Conservation (phyloP, 2,329 filamentous ascomycete genomes). For the Hypoxylon sp. region DNA sequence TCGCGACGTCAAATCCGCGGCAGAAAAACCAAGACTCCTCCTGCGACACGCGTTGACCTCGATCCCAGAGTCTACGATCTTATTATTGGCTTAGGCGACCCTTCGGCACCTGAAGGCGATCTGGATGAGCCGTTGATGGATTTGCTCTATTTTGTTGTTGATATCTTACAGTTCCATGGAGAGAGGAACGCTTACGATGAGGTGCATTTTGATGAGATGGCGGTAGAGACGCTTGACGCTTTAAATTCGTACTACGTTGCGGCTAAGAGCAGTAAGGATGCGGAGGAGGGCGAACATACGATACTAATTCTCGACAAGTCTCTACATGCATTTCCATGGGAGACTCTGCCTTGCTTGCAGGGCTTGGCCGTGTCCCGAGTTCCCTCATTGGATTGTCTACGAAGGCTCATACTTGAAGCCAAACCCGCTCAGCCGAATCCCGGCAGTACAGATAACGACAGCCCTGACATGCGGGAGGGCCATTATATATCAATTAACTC, state of each 20-base stretch:
- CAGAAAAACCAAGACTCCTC: slow-evolving; percentile 65
- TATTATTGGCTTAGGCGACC: slow-evolving; percentile 87
- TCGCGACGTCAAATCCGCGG: slow-evolving; percentile 77
- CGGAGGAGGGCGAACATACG: slow-evolving; percentile 73
- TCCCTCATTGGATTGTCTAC: slow-evolving; percentile 86
- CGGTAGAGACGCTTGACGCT: slow-evolving; percentile 88
- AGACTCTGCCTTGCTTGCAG: slow-evolving; percentile 89
- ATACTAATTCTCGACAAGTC: slow-evolving; percentile 93
- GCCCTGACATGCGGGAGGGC: slow-evolving; percentile 58
- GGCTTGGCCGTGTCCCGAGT: slow-evolving; percentile 86
- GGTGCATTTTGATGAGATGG: slow-evolving; percentile 94
- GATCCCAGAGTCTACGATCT: slow-evolving; percentile 81
- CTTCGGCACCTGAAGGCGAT: slow-evolving; percentile 76
- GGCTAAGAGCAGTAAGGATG: slow-evolving; percentile 57
- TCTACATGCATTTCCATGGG: slow-evolving; percentile 94
- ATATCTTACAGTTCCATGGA: slow-evolving; percentile 96
- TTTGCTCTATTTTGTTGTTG: slow-evolving; percentile 94
- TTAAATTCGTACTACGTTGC: slow-evolving; percentile 81
- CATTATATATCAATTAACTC: slow-evolving; percentile 68
- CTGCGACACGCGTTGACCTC: slow-evolving; percentile 60
- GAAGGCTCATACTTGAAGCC: slow-evolving; percentile 78
- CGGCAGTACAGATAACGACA: slow-evolving; percentile 17
- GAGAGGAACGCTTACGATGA: slow-evolving; percentile 98
- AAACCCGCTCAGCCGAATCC: slow-evolving; percentile 44
- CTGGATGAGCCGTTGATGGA: slow-evolving; percentile 93